These are phyloP conservation scores for Dalbergia oliveri DNA, from an alignment of 306 rosid species.

Conservation along the genomic window DNA sequence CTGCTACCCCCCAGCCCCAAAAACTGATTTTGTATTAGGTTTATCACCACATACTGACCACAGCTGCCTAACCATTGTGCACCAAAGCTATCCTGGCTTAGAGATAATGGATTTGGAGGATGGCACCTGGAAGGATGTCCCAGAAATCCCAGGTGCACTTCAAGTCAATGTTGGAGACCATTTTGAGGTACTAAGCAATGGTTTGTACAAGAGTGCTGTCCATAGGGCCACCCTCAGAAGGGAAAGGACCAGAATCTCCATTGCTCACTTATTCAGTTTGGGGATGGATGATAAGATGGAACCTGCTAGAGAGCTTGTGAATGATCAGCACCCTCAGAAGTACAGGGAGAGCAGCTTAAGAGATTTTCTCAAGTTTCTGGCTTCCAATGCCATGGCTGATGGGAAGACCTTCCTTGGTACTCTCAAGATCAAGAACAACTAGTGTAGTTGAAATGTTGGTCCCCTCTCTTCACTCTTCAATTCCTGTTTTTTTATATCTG, in stretches of 20 bases:
- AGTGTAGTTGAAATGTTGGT: neutral
- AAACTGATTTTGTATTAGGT: slow-evolving; percentile 57
- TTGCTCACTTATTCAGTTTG: slow-evolving; percentile 41
- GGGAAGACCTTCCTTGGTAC: slow-evolving; percentile 62
- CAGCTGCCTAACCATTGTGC: slow-evolving; percentile 60
- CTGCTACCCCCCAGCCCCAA: slow-evolving; percentile 64
- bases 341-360: slow-evolving; percentile 54
- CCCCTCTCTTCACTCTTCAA: no score
- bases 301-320: slow-evolving; percentile 24
- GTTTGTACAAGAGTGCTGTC: slow-evolving; percentile 44
- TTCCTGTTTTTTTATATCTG: no score
- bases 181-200: slow-evolving; percentile 46
- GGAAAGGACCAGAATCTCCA: slow-evolving; percentile 25
- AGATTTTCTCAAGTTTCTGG: slow-evolving; percentile 64
- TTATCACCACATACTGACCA: slow-evolving; percentile 69
- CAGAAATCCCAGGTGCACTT: slow-evolving; percentile 37
- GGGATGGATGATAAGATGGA: slow-evolving; percentile 44
- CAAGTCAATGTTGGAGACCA: slow-evolving; percentile 49
- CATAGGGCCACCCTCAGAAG: slow-evolving; percentile 35
- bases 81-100: slow-evolving; percentile 43
- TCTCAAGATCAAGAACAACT: slow-evolving; percentile 47
- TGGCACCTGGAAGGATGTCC: slow-evolving; percentile 25
- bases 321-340: slow-evolving; percentile 34
- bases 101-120: slow-evolving; percentile 39
- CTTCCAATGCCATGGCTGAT: slow-evolving; percentile 51